Percentiles rank a stretch among this genome's conserved stretches.
These are phyloP conservation scores for Saksenaea oblongispora DNA, from an alignment of 371 early-diverging fungal genomes.

Conservation along the genomic window DNA sequence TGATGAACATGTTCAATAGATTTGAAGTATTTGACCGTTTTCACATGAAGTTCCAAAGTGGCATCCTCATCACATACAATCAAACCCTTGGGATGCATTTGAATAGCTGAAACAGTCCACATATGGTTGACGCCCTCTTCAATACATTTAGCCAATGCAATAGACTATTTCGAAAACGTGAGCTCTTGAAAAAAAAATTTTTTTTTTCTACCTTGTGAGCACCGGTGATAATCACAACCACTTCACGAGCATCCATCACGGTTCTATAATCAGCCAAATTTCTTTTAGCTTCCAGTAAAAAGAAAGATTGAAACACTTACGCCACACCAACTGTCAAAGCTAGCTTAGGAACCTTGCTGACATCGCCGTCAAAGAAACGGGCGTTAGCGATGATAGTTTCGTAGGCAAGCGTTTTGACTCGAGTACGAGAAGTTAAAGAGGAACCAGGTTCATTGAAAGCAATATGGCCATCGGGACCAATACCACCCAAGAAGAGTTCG, in stretches of 20 bases:
- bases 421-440: constrained; percentile 79
- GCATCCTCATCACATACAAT: constrained; percentile 89
- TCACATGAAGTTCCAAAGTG: constrained; percentile 85
- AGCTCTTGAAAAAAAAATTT: not conserved
- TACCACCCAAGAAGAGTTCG: constrained; percentile 75
- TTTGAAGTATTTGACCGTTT: constrained; percentile 79
- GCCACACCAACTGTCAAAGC: constrained; percentile 86
- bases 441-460: constrained; percentile 90
- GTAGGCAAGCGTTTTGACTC: constrained; percentile 86
- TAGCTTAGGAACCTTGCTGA: constrained; percentile 84
- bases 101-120: constrained; percentile 89
- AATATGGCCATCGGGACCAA: constrained; percentile 89
- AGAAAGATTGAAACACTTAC: constrained; percentile 36
- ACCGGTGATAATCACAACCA: constrained; percentile 84
- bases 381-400: constrained; percentile 90
- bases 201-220: constrained; percentile 71
- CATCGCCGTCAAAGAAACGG: constrained; percentile 83
- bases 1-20: constrained; percentile 88
- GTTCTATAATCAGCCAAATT: constrained; percentile 53
- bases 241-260: constrained; percentile 86
- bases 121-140: constrained; percentile 86
- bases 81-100: constrained; percentile 80
- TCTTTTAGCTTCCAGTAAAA: not conserved
- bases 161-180: constrained; percentile 40
- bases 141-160: constrained; percentile 82